Conservation (phyloP, 139 green algal genomes). For the Chlorella sp. region DNA sequence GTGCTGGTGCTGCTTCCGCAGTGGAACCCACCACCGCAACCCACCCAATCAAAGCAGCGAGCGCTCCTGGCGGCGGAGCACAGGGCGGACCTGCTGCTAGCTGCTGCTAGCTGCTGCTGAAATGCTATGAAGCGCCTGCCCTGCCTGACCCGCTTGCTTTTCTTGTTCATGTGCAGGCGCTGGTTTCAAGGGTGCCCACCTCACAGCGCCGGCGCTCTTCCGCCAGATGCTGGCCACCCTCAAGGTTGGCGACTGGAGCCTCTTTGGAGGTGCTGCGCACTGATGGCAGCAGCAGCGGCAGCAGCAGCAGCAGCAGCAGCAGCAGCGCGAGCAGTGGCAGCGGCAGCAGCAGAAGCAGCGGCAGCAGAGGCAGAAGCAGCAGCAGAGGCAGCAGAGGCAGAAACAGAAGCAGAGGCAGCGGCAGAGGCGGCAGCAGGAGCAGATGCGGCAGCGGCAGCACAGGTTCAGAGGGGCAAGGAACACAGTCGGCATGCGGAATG, state of each 20-base stretch:
- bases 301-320: not conserved
- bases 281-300: not conserved
- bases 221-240: conserved; percentile 52
- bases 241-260: conserved; percentile 55
- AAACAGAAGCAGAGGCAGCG: not conserved
- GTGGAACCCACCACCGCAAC: no score
- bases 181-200: conserved; percentile 43
- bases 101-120: no score
- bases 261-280: conserved; percentile 57
- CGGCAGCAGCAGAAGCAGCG: not conserved
- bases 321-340: not conserved
- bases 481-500: no score
- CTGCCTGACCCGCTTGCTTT: not conserved
- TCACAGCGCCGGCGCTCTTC: conserved; percentile 46
- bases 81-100: no score
- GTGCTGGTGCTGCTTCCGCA: no score
- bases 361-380: not conserved
- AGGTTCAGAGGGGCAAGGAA: no score
- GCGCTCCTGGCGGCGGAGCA: no score
- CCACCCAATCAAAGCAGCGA: no score
- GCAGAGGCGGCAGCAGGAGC: not conserved
- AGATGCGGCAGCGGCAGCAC: not conserved
- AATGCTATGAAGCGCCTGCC: not conserved
- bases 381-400: no score
- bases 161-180: conserved; percentile 17